A percentile compares a stretch with the other conserved stretches of the same genome.
Conservation (phyloP, 192 early-diverging fungal species). For the Podila minutissima region DNA sequence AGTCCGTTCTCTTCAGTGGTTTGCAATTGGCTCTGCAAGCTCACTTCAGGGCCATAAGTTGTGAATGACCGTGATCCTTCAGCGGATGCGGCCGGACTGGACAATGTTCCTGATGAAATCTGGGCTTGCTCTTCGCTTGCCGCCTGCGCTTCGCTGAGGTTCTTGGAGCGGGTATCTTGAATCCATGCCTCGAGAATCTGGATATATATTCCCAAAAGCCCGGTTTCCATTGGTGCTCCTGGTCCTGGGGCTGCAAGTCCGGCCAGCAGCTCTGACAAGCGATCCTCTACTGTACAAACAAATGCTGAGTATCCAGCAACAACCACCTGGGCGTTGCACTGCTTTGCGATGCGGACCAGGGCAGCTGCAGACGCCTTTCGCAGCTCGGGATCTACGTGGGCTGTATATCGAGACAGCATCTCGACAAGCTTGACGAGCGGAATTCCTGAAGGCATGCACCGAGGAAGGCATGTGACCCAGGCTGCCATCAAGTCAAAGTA, state of each 20-base stretch:
- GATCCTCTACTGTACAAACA: constrained; percentile 66
- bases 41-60: constrained; percentile 47
- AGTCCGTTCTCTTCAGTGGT: constrained; percentile 82
- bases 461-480: constrained; percentile 77
- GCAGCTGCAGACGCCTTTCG: constrained; percentile 72
- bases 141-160: constrained; percentile 29
- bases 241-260: constrained; percentile 22
- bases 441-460: constrained; percentile 73
- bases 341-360: constrained; percentile 69
- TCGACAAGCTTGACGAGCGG: constrained; percentile 74
- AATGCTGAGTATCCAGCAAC: constrained; percentile 62
- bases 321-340: constrained; percentile 63
- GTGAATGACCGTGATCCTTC: constrained; percentile 44
- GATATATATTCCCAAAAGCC: constrained; percentile 73
- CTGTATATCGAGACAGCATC: constrained; percentile 79
- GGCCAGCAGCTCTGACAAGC: constrained; percentile 53
- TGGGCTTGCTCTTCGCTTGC: not conserved
- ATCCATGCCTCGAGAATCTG: constrained; percentile 70
- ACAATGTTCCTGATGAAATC: constrained; percentile 10
- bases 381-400: constrained; percentile 89
- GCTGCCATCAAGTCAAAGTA: constrained; percentile 77
- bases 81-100: constrained; percentile 39
- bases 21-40: constrained; percentile 61
- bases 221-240: constrained; percentile 39
- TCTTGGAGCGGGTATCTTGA: constrained; percentile 45